phyloP scores from a whole-genome alignment of 2,329 filamentous ascomycete genomes.

The Botrytis tulipae region DNA sequence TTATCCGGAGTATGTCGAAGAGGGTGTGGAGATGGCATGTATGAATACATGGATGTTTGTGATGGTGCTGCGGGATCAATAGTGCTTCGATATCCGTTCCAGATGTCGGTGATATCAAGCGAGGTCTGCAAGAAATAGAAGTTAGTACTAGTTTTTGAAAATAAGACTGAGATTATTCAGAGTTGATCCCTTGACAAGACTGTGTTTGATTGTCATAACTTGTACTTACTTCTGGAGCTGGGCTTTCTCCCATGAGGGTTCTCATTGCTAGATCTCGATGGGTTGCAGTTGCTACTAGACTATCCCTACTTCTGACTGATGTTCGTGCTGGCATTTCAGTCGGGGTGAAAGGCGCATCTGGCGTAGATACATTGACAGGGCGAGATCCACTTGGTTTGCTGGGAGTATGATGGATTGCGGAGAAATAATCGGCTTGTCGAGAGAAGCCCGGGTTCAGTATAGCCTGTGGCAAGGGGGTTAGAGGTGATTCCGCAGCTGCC shows the following conservation, averaged over 20 bases:
- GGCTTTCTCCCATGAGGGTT: background rate
- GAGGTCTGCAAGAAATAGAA: background rate
- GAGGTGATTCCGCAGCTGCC: background rate
- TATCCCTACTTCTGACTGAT: conserved; percentile 1
- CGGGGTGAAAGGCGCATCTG: background rate
- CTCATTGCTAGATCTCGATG: conserved; percentile 7
- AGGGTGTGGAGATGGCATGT: background rate
- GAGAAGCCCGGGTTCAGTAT: background rate
- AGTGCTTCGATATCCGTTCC: background rate
- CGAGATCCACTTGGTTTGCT: background rate
- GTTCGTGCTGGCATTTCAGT: background rate
- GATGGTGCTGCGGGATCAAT: background rate
- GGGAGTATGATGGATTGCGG: background rate
- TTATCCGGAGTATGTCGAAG: too few species aligned
- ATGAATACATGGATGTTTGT: background rate
- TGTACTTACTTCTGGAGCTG: conserved; percentile 6
- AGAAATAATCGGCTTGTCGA: background rate
- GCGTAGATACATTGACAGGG: too few species aligned
- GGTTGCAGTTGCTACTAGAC: background rate
- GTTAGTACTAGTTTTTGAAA: background rate
- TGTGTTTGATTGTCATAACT: background rate
- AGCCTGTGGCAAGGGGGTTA: background rate
- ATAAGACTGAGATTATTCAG: background rate
- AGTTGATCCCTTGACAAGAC: background rate
- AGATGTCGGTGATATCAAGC: background rate